phyloP scores from a whole-genome alignment of 768 basidiomycete species.

The Leccinum incarnatum region DNA sequence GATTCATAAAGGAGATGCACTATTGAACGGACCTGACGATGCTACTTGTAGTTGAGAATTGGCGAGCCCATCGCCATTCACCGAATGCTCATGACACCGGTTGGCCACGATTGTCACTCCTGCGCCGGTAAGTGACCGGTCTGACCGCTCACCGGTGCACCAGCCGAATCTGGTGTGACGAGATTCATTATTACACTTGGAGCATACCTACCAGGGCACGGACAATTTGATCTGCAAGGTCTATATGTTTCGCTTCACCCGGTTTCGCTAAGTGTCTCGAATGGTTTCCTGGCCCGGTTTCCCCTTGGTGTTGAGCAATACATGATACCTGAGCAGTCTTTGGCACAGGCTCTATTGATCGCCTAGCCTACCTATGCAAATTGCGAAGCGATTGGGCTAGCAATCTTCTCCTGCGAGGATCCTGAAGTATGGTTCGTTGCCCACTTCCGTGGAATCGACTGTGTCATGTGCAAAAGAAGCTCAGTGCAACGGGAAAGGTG shows the following conservation, averaged over 20 bases:
- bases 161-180: background rate
- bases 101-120: background rate
- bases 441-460: background rate
- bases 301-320: background rate
- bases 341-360: background rate
- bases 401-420: background rate
- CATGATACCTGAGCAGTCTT: background rate
- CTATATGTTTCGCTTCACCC: background rate
- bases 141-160: too few relatives aligned
- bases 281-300: background rate
- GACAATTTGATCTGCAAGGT: background rate
- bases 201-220: background rate
- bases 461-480: background rate
- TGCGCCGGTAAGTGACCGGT: background rate
- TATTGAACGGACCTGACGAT: background rate
- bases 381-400: background rate
- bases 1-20: background rate
- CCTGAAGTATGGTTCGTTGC: background rate
- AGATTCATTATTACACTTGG: background rate
- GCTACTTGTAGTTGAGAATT: background rate
- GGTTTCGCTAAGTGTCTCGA: background rate
- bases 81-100: background rate
- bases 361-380: background rate
- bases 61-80: background rate
- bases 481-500: background rate